Percentiles rank a stretch among this genome's conserved stretches.
Conservation (phyloP, 306 rosid genomes). For the Dicorynia guianensis region DNA sequence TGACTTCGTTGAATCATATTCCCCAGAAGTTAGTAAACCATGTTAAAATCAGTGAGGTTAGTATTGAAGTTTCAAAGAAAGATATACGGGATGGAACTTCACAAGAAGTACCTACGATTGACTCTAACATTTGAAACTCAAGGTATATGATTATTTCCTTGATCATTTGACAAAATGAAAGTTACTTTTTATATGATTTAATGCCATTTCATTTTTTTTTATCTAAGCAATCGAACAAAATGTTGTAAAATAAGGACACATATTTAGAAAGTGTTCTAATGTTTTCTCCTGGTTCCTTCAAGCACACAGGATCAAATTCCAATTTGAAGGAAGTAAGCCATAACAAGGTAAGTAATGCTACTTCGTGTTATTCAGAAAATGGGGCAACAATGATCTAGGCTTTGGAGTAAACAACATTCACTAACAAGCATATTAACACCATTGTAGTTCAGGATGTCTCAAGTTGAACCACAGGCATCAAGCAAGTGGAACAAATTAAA, state of each 20-base stretch:
- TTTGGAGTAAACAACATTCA: conserved; percentile 38
- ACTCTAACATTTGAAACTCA: conserved; percentile 47
- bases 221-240: not conserved
- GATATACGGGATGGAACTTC: conserved; percentile 43
- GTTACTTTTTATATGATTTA: not conserved
- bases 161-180: not conserved
- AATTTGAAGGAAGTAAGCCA: conserved; percentile 61
- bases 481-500: not conserved
- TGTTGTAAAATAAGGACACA: conserved; percentile 11
- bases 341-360: conserved; percentile 49
- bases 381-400: conserved; percentile 19
- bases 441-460: not conserved
- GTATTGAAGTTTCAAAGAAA: conserved; percentile 30
- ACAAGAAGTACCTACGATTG: conserved; percentile 36
- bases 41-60: conserved; percentile 37
- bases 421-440: conserved; percentile 31
- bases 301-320: conserved; percentile 57
- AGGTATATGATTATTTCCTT: conserved; percentile 53
- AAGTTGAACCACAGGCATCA: not conserved
- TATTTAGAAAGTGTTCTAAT: not conserved
- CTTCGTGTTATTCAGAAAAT: conserved; percentile 38
- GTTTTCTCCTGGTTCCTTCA: conserved; percentile 39
- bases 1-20: conserved; percentile 34
- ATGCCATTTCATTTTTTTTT: conserved; percentile 10
- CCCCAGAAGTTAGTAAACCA: conserved; percentile 41